phyloP scores from a whole-genome alignment of 441 rosid genomes.

The Arabidopsis hybrid region DNA sequence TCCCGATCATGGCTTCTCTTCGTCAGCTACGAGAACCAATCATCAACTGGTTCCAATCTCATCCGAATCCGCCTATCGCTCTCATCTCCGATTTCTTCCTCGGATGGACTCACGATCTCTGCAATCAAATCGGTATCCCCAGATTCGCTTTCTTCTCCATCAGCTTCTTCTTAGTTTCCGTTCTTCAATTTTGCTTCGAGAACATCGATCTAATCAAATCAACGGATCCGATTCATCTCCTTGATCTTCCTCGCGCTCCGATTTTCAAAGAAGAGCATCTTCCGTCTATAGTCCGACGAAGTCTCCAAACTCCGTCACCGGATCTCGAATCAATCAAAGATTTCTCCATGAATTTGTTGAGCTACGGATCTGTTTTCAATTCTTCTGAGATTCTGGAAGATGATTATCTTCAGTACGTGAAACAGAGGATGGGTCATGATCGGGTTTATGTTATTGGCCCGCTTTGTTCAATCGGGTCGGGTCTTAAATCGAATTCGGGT shows the following conservation, averaged over 20 bases:
- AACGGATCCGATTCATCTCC: conserved; percentile 40
- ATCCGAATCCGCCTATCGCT: conserved; percentile 60
- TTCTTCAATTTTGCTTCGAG: conserved; percentile 43
- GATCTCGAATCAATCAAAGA: conserved; percentile 45
- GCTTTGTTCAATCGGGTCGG: conserved; percentile 49
- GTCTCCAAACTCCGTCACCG: conserved; percentile 27
- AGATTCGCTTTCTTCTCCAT: conserved; percentile 52
- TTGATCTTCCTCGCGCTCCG: conserved; percentile 55
- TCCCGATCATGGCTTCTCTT: conserved; percentile 51
- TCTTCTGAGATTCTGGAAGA: conserved; percentile 48
- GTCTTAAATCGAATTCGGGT: background rate
- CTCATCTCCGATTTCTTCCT: conserved; percentile 72
- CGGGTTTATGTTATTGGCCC: conserved; percentile 61
- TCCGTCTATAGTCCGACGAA: conserved; percentile 49
- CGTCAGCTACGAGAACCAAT: conserved; percentile 51
- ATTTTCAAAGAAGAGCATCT: conserved; percentile 53
- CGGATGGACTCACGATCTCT: conserved; percentile 61
- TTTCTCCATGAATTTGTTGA: conserved; percentile 43
- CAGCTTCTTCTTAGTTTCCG: conserved; percentile 46
- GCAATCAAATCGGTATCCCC: conserved; percentile 40
- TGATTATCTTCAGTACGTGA: conserved; percentile 47
- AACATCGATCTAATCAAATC: conserved; percentile 32
- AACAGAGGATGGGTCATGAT: conserved; percentile 44
- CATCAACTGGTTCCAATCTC: conserved; percentile 57
- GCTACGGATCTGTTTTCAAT: conserved; percentile 56